Conservation (phyloP, 805 yeast genomes). For the Maudiozyma turicensis region DNA sequence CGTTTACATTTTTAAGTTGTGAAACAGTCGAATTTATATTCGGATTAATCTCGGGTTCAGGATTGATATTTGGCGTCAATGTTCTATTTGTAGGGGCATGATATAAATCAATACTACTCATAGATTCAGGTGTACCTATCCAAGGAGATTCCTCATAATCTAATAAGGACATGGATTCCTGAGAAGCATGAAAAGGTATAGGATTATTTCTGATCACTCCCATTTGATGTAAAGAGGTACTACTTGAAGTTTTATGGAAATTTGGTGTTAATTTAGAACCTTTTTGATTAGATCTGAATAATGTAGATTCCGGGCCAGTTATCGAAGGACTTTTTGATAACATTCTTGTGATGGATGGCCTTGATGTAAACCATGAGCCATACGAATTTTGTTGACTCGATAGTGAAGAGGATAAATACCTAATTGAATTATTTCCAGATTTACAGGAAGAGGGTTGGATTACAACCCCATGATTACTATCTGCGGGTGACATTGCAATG, state of each 20-base stretch:
- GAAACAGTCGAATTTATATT: not conserved
- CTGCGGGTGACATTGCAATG: slow-evolving; percentile 27
- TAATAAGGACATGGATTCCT: slow-evolving; percentile 28
- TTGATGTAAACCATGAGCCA: slow-evolving; percentile 28
- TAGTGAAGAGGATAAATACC: slow-evolving; percentile 32
- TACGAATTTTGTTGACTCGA: slow-evolving; percentile 27
- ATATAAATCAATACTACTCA: slow-evolving; percentile 5
- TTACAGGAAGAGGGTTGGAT: slow-evolving; percentile 30
- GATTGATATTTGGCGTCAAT: not conserved
- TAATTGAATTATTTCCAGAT: slow-evolving; percentile 30
- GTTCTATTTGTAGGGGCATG: slow-evolving; percentile 1
- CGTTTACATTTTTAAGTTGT: slow-evolving; percentile 9
- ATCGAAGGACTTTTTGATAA: slow-evolving; percentile 19
- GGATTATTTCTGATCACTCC: slow-evolving; percentile 8
- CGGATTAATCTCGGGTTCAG: too few species aligned
- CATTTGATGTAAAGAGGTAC: slow-evolving; percentile 20
- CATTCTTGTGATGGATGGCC: slow-evolving; percentile 16
- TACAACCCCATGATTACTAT: slow-evolving; percentile 19
- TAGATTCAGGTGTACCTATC: slow-evolving; percentile 25
- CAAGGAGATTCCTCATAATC: slow-evolving; percentile 37
- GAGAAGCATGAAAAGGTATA: slow-evolving; percentile 21
- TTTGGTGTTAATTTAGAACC: slow-evolving; percentile 1
- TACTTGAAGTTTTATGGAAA: slow-evolving; percentile 22
- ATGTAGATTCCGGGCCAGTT: slow-evolving; percentile 9
- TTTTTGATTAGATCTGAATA: slow-evolving; percentile 16